These are phyloP conservation scores for Brasilioporus rufonigricans DNA, from an alignment of 768 basidiomycete genomes.

Conservation along the genomic window DNA sequence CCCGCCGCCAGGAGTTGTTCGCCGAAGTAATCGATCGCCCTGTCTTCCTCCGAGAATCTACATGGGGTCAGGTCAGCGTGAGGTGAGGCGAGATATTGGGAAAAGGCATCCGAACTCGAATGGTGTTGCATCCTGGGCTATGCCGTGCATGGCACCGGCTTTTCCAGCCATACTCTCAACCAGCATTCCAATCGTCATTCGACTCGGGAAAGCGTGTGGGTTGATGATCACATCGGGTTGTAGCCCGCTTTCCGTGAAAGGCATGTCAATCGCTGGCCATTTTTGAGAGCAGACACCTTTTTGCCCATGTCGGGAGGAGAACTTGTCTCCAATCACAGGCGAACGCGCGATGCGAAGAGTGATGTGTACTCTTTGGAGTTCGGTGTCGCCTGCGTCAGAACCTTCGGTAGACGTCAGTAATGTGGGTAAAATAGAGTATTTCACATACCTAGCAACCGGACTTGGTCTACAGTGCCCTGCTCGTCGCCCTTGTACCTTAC, in stretches of 20 bases:
- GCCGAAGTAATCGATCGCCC: constrained; percentile 97
- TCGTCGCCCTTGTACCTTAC: constrained; percentile 98
- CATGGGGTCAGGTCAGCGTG: constrained; percentile 10
- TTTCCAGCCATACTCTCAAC: constrained; percentile 99
- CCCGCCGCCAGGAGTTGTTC: constrained; percentile 90
- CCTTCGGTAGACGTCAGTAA: constrained; percentile 43
- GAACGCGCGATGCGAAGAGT: constrained; percentile 91
- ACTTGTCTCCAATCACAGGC: constrained; percentile 99
- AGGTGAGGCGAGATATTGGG: background rate
- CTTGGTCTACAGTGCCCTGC: constrained; percentile 82
- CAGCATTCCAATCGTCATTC: constrained; percentile 99
- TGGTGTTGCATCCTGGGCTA: constrained; percentile 97
- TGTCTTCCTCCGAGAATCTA: constrained; percentile 94
- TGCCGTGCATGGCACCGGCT: constrained; percentile 96
- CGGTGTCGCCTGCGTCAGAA: constrained; percentile 81
- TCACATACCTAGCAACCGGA: constrained; percentile 78
- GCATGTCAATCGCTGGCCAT: constrained; percentile 98
- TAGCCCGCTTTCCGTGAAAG: constrained; percentile 97
- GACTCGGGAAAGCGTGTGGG: constrained; percentile 97
- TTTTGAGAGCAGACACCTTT: constrained; percentile 99
- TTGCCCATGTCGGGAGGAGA: constrained; percentile 97
- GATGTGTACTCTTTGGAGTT: constrained; percentile 90
- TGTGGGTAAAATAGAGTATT: background rate
- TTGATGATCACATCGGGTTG: constrained; percentile 99
- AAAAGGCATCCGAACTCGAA: constrained; percentile 69